Base-by-base conservation (phyloP, 2,329 filamentous ascomycete genomes). In the Ilyonectria robusta region DNA sequence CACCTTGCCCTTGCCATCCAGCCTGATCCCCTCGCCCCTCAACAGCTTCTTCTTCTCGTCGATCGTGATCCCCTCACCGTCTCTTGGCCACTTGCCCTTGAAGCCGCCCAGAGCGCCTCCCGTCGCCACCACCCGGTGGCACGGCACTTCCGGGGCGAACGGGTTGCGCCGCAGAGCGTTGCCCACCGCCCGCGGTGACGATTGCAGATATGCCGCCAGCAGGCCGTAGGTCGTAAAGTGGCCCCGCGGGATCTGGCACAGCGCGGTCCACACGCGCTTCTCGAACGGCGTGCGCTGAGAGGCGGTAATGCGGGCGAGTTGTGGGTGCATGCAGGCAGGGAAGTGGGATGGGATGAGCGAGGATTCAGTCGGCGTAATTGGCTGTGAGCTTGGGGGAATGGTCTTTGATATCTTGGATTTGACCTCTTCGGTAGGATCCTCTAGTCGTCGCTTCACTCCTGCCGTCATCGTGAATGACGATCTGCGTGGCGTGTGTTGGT, bases 111-210 rank as follows among this genome's bases (percentile, higher is more conserved):
- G 79, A n/a, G 85, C 84, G 13, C 93, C 91, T 58, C 91, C 91
- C 46, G 89, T 91, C 6, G 93, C 92, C 53, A 97, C 88, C 23
- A 95, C 92, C 10, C 94, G 87, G 80, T 97, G 94, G 68, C 94
- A 97, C 1, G 94, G 94, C 5, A 95, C 92, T 37, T 89, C 86
- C 0, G 94, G 94, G 15, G 94, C 94, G 75, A 95, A 97, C 0
- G 94, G 94, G 77, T 97, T 97, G 10, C 87, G 84, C 19, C 92
- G 87, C 76, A 97, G 84, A 2, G 93, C 93, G 66, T 93, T 94
- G 17, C 93, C 93, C 6, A 96, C 89, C 0, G 93, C 93, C 47
- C 93, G 86, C 2, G 93, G 92, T 4, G 92, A 93, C 23, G 92
- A 94, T 11, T 84, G 79, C 17, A 95, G 85, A 65, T 92, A 87